Conservation (phyloP, 163 green algal species). For the Prototheca stagnorum region DNA sequence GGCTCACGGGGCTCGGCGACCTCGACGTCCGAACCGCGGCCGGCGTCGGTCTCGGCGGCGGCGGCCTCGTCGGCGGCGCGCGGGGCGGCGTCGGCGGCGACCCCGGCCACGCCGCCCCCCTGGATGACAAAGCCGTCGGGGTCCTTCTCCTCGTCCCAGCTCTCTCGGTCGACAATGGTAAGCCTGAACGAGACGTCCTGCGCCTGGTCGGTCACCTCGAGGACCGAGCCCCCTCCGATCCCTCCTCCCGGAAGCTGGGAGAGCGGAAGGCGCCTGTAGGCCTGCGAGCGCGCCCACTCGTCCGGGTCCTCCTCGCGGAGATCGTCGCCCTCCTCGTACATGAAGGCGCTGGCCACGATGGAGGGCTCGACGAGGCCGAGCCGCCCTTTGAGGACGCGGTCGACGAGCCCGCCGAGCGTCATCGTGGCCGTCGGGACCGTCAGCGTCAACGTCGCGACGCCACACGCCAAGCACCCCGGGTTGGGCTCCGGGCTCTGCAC, state of each 20-base stretch:
- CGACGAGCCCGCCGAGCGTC: conserved; percentile 48
- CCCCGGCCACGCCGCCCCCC: conserved; percentile 2
- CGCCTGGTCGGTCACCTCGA: conserved; percentile 48
- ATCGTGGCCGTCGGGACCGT: conserved; percentile 39
- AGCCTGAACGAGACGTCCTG: too few relatives aligned
- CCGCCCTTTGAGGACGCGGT: conserved; percentile 56
- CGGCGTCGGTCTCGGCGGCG: too few relatives aligned
- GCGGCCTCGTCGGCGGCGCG: not conserved
- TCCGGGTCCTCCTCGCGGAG: too few relatives aligned
- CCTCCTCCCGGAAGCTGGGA: conserved; percentile 56
- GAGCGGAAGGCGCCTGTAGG: too few relatives aligned
- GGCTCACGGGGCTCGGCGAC: too few relatives aligned
- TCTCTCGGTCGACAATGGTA: too few relatives aligned
- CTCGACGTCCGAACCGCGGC: too few relatives aligned
- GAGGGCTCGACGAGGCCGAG: conserved; percentile 53
- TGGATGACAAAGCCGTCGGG: conserved; percentile 42
- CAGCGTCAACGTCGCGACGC: conserved; percentile 46
- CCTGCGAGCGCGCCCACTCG: too few relatives aligned
- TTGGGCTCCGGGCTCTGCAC: conserved; percentile 23
- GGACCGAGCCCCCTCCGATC: conserved; percentile 29
- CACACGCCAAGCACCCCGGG: conserved; percentile 70
- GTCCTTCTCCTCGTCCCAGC: conserved; percentile 36
- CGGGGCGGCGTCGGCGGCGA: not conserved
- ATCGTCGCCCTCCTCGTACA: conserved; percentile 46
- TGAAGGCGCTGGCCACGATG: conserved; percentile 32